phyloP scores from a whole-genome alignment of 305 asterid species.

The Solanum chacoense region DNA sequence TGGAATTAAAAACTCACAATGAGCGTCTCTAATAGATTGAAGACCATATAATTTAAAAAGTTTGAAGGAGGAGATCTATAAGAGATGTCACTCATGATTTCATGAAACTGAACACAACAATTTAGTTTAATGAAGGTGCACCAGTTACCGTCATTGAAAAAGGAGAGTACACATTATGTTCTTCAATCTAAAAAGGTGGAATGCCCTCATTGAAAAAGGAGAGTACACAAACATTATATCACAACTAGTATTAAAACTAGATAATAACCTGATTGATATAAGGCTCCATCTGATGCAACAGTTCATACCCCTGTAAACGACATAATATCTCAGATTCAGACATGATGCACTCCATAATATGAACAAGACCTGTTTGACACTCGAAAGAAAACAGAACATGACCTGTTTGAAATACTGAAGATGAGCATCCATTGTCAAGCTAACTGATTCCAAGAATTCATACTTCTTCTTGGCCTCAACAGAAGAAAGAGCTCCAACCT shows the following conservation, averaged over 20 bases:
- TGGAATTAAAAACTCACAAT: neutral
- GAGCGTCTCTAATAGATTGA: neutral
- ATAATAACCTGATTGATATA: conserved; percentile 64
- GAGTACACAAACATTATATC: neutral
- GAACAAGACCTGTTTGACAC: conserved; percentile 16
- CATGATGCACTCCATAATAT: conserved; percentile 2
- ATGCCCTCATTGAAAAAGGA: neutral
- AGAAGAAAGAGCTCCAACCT: conserved; percentile 82
- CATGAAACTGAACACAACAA: neutral
- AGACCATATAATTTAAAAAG: neutral
- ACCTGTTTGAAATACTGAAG: conserved; percentile 72
- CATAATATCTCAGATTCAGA: conserved; percentile 20
- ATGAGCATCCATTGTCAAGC: conserved; percentile 85
- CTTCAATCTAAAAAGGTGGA: neutral
- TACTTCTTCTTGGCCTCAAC: conserved; percentile 87
- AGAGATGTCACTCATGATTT: neutral
- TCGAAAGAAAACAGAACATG: neutral
- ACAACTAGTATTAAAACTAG: neutral
- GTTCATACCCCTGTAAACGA: conserved; percentile 70
- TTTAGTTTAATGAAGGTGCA: neutral
- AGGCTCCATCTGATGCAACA: conserved; percentile 92
- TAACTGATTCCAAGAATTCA: conserved; percentile 83
- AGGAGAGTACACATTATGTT: neutral
- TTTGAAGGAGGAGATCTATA: neutral
- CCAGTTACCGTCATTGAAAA: neutral